Evolutionary conservation across 2,329 filamentous ascomycete genomes (phyloP).

Genomic region (Coniochaeta sp.): DNA sequence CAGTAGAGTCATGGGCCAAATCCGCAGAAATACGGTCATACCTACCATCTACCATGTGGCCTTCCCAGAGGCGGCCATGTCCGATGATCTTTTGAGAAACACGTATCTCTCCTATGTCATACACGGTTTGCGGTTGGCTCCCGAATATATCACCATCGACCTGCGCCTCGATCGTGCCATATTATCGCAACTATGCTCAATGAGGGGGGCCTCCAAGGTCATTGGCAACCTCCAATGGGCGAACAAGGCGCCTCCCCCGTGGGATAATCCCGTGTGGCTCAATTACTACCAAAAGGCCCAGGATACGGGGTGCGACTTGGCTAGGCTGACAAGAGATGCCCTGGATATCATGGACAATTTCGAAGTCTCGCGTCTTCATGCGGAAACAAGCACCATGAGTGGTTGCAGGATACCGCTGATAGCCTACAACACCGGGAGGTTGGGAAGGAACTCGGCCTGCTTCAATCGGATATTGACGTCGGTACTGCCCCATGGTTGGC

Average conservation of each 20-base stretch:
- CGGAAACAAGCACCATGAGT: constrained; percentile 24
- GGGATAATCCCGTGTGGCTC: constrained; percentile 48
- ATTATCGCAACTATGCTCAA: constrained; percentile 41
- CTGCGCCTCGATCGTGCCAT: constrained; percentile 45
- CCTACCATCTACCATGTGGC: constrained; percentile 49
- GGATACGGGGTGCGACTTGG: constrained; percentile 52
- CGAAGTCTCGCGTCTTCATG: constrained; percentile 48
- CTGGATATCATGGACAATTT: constrained; percentile 55
- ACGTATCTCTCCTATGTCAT: constrained; percentile 49
- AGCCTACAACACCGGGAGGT: constrained; percentile 56
- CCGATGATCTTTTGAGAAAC: constrained; percentile 16
- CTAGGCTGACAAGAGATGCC: constrained; percentile 53
- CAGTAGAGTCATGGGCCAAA: constrained; percentile 50
- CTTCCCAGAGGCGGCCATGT: constrained; percentile 19
- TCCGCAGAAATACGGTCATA: constrained; percentile 56
- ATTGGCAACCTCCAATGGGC: constrained; percentile 48
- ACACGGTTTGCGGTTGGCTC: constrained; percentile 54
- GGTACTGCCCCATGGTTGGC: constrained; percentile 40
- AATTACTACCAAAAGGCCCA: constrained; percentile 52
- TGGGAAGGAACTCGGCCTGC: constrained; percentile 58
- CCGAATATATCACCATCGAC: constrained; percentile 58
- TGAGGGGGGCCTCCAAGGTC: constrained; percentile 36
- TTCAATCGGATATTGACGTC: constrained; percentile 60
- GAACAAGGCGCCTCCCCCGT: constrained; percentile 36
- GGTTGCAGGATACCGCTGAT: constrained; percentile 46